These are phyloP conservation scores for Antitrichia curtipendula DNA, from an alignment of 225 moss, liverwort and hornwort species.

Conservation along the genomic window DNA sequence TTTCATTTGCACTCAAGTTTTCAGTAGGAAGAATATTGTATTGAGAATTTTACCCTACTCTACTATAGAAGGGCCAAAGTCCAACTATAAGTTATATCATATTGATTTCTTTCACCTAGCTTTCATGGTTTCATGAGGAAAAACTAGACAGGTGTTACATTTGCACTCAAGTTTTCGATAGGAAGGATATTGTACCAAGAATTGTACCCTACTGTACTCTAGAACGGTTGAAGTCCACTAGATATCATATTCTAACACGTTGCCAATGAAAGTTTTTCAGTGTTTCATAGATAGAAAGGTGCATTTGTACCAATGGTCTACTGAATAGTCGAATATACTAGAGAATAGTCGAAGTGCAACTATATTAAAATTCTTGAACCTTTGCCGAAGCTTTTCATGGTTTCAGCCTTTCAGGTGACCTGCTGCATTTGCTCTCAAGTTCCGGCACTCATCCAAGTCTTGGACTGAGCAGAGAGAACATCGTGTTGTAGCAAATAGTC, in stretches of 20 bases:
- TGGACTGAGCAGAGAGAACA: background rate
- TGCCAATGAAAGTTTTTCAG: background rate
- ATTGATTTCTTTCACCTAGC: background rate
- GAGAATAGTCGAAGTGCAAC: background rate
- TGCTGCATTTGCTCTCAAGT: background rate
- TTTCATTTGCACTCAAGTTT: background rate
- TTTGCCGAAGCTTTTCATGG: background rate
- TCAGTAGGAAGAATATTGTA: background rate
- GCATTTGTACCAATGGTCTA: background rate
- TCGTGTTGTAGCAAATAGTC: background rate
- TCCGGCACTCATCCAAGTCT: background rate
- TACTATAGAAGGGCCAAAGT: background rate
- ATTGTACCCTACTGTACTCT: rapidly evolving
- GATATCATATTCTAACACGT: background rate
- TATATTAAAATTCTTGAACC: background rate
- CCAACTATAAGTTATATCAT: background rate
- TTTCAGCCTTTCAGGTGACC: background rate
- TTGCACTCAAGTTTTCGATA: background rate
- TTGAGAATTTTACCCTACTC: background rate
- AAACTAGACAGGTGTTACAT: background rate
- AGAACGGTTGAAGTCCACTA: background rate
- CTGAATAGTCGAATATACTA: background rate
- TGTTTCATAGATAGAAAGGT: background rate
- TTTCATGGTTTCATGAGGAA: background rate
- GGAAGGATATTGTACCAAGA: background rate